Evolutionary conservation across 2,329 filamentous ascomycete species (phyloP), one percentile per base, ranked within the genome.

Genomic region (Bipolaris cookei): DNA sequence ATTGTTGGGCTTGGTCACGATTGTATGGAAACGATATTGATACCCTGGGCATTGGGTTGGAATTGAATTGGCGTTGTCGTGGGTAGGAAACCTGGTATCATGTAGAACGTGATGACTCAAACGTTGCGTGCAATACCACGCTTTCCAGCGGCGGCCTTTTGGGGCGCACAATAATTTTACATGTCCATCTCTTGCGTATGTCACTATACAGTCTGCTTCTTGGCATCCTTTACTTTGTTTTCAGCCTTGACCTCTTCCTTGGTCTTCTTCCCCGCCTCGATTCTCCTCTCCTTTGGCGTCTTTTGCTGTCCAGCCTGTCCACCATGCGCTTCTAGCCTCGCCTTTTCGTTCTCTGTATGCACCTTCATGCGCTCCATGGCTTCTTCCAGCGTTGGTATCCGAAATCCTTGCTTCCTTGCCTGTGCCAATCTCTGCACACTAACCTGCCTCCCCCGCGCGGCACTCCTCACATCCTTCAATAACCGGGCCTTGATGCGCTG

Each of bases 391-490:
- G 58, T 66, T 8, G 73, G 74, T 25, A 76, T 69, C 50, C 56
- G 39, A 10, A 66, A 32, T 2, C 70, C 71, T 47, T 71, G 67
- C 41, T 62, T 68, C 62, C 57, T 56, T 25, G 72, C 73, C 48
- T 64, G 60, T 35, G 62, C 62, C 44, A 77, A 30, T 59, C 75
- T 59, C 48, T 65, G 54, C 37, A 67, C 55, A 43, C 73, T 75
- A 18, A 63, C 59, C 14, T 54, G 28, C 16, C 75, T 62, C 7
- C 76, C 75, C 32, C 63, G 62, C 6, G 72, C 71, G n/a, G 79
- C 76, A 58, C 79, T 79, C 51, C 86, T 79, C 64, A 84, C 80
- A 38, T 84, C 79, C 75, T 90, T 91, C 34, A 78, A 79, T 30
- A 79, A 77, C 54, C 83, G 83, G 74, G 86, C 83, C 28, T 78